Evolutionary conservation across 148 eudicot species (phyloP), one percentile per base, ranked within the genome.

Genomic region (Limonium bicolor): DNA sequence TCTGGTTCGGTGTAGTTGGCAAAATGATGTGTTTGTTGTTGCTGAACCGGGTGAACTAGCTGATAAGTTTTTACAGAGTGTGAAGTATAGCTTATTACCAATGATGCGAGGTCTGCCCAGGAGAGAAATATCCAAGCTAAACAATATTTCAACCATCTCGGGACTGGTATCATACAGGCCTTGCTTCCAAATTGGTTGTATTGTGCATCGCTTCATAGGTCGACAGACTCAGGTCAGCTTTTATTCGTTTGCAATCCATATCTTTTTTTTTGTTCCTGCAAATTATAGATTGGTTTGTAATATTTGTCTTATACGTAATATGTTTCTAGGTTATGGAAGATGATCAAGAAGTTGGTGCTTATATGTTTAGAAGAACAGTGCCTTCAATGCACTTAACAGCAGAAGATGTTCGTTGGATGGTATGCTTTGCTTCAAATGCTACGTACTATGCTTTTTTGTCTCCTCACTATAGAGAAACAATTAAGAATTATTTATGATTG

Each of bases 41-140:
- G 99, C 99, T 53, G 99, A 92, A 69, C 99, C 99, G 46, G 95
- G 99, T 27, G 94, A 85, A 56, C 84, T 84, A 49, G 99, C 99
- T 8, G 95, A 92, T 26, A 85, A 85, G 68, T 92, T 92, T 61
- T 58, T 92, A 46, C 85, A 79, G 53, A 84, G 83, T 73, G 95
- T 92, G 42, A 80, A 87, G 48, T 81, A 49, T 60, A 81, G 88
- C 76, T 65, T 92, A 59, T 41, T 92, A 54, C 68, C 95, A 42
- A 73, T 72, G 53, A 48, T 70, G 71, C 70, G 69, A 48, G 84
- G 80, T 52, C 64, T 68, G 44, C 63, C 55, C 20, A 85, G 82
- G 64, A 85, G 76, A 62, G 75, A 78, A 60, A 64, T 64, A 53
- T 66, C 83, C 33, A 69, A 70, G 43, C 68, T 92, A 25, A 60